phyloP scores from a whole-genome alignment of 116 monocot species.

The Phalaenopsis hybrid region DNA sequence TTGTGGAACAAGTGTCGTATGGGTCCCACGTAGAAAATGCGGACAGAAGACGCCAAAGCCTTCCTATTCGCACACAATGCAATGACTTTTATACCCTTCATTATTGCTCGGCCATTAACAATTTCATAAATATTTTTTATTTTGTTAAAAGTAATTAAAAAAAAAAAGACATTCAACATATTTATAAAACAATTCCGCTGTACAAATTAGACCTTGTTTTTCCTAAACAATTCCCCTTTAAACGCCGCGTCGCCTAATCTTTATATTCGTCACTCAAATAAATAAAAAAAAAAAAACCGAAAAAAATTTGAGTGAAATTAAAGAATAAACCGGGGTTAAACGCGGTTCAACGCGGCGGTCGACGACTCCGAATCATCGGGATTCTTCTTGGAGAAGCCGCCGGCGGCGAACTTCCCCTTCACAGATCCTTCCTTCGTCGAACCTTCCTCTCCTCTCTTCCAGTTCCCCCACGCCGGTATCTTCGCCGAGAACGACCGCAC shows the following conservation, averaged over 20 bases:
- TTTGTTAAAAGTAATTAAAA: no score
- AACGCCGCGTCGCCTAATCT: background rate
- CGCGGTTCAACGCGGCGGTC: slow-evolving; percentile 3
- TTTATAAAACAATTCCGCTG: no score
- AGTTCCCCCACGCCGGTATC: slow-evolving; percentile 7
- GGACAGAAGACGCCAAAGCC: no score
- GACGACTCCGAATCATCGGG: slow-evolving; percentile 3
- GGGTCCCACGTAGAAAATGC: no score
- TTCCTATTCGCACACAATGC: no score
- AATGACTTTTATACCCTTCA: no score
- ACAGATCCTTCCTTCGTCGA: background rate
- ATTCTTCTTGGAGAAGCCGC: background rate
- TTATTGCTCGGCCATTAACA: no score
- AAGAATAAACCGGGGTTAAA: background rate
- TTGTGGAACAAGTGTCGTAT: no score
- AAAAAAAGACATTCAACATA: no score
- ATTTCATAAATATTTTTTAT: no score
- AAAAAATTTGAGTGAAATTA: background rate
- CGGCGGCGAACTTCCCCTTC: slow-evolving; percentile 1
- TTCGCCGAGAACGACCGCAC: background rate
- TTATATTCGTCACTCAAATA: background rate
- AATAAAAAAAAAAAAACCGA: background rate
- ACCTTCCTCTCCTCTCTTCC: slow-evolving; percentile 15
- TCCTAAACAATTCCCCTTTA: background rate
- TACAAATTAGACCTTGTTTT: background rate